A percentile compares a stretch with the other conserved stretches of the same genome.
phyloP scores from a whole-genome alignment of 306 rosid species.

The Glycine tomentella region DNA sequence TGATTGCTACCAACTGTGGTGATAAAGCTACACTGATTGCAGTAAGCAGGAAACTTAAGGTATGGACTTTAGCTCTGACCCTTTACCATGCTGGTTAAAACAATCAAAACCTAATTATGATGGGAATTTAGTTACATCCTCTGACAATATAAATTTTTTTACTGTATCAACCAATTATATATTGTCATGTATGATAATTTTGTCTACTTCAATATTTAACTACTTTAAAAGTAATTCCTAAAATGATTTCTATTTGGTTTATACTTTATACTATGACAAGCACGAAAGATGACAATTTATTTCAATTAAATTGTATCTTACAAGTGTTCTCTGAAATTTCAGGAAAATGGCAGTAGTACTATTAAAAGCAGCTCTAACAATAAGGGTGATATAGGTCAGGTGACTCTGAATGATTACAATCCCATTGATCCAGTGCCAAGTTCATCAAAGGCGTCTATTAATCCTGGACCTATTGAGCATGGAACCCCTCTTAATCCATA shows the following conservation, averaged over 20 bases:
- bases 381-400: conserved; percentile 27
- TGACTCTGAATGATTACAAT: conserved; percentile 67
- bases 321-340: conserved; percentile 44
- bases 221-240: not conserved
- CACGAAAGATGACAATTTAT: not conserved
- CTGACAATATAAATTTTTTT: not conserved
- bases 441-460: conserved; percentile 51
- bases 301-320: not conserved
- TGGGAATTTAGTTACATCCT: not conserved
- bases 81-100: not conserved
- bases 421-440: conserved; percentile 71
- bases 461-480: conserved; percentile 78
- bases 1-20: conserved; percentile 36
- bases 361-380: conserved; percentile 1
- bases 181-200: not conserved
- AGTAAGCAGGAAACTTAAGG: conserved; percentile 72
- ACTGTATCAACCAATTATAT: not conserved
- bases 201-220: no score
- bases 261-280: not conserved
- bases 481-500: conserved; percentile 72
- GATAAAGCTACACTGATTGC: conserved; percentile 40
- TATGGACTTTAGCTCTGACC: conserved; percentile 40
- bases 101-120: not conserved
- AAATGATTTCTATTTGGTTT: not conserved
- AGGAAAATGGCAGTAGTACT: conserved; percentile 50